A percentile compares a stretch with the other conserved stretches of the same genome.
phyloP scores from a whole-genome alignment of 108 stramenopile species.

The Fragilariopsis cylindrus region DNA sequence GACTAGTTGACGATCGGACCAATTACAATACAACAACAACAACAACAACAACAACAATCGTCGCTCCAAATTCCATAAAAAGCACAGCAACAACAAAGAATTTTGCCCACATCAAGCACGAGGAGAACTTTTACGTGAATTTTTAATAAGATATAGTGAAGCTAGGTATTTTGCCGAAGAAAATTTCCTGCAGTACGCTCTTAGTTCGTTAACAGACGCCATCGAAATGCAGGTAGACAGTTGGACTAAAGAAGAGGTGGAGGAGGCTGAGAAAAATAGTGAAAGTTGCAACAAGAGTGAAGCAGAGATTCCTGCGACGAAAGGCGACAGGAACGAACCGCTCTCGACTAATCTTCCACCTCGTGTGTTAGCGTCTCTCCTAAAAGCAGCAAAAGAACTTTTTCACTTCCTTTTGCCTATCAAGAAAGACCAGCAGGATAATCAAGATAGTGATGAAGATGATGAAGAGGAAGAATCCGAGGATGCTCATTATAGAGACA shows the following conservation, averaged over 20 bases:
- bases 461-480: conserved; percentile 22
- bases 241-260: conserved; percentile 34
- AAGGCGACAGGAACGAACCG: background rate
- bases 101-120: conserved; percentile 49
- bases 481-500: conserved; percentile 29
- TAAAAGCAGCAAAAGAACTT: conserved; percentile 30
- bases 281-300: background rate
- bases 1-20: conserved; percentile 36
- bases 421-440: background rate
- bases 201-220: conserved; percentile 38
- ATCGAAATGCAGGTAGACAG: conserved; percentile 46
- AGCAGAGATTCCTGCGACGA: conserved; percentile 8
- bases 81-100: background rate
- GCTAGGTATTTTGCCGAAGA: conserved; percentile 35
- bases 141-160: conserved; percentile 34
- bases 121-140: conserved; percentile 34
- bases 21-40: background rate
- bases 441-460: conserved; percentile 1
- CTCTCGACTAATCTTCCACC: conserved; percentile 30
- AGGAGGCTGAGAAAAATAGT: conserved; percentile 13
- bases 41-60: background rate
- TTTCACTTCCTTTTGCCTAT: conserved; percentile 34
- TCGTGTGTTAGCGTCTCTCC: conserved; percentile 36
- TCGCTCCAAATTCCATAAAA: background rate
- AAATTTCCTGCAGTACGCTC: conserved; percentile 31